Evolutionary conservation across 352 stramenopile genomes (phyloP), one percentile per base, ranked within the genome.

Genomic region (Phytophthora palmivora): DNA sequence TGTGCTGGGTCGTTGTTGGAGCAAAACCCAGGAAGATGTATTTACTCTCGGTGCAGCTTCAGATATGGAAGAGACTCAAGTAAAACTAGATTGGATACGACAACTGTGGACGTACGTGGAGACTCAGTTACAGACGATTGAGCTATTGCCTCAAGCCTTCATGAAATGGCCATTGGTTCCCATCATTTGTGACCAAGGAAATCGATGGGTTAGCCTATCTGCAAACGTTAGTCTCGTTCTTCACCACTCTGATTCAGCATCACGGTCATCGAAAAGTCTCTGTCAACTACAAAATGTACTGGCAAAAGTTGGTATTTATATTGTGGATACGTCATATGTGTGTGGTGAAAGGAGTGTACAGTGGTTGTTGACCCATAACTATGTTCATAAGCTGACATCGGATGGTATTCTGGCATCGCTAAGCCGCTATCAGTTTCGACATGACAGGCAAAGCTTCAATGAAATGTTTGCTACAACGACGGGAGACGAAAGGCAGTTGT

Each of bases 51-150:
- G 71, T 6, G 26, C 54, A 1, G 24, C 50, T 19, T 58, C 48
- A 12, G 34, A 57, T 26, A 22, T 16, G 34, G 39, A 68, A 4
- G 50, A 16, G 5, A n/a, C n/a, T 15, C 57, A 49, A 52, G 28
- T 68, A 19, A 76, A 26, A 8, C 44, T 69, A 16, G 64, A 83
- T n/a, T 90, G 81, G 81, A 37, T 87, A 26, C 61, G 57, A 8
- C 57, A 78, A 9, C 57, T 84, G 34, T 91, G 81, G 81, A 64
- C 50, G 30, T 89, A 88, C 55, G 50, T 82, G 22, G 75, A 88
- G 18, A 58, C 55, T 30, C 70, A 69, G 1, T 47, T 89, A 52
- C 33, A 52, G 26, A 72, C 28, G 10, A 57, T 65, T 24, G 54
- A 74, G 8, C 62, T 67, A 16, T 32, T 79, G 4, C 66, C 53